Conservation (phyloP, 306 rosid species). For the Trichosanthes cucumerina region DNA sequence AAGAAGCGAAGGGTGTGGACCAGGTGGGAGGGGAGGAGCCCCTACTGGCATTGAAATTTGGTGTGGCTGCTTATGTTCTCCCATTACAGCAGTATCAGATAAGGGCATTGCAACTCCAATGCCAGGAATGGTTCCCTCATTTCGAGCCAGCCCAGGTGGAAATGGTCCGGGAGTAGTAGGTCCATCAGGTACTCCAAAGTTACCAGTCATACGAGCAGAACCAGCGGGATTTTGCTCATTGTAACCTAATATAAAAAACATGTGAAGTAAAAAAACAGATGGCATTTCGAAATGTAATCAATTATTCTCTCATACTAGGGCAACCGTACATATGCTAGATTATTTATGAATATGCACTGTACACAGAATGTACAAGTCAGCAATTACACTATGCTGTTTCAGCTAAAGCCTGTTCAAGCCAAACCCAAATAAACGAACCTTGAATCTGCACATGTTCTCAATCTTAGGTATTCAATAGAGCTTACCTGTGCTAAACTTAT, state of each 20-base stretch:
- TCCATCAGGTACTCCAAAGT: conserved; percentile 59
- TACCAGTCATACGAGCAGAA: conserved; percentile 57
- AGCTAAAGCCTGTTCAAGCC: background rate
- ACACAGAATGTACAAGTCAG: background rate
- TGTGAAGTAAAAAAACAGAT: background rate
- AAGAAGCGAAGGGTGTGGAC: conserved; percentile 97
- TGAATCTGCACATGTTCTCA: background rate
- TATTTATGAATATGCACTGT: background rate
- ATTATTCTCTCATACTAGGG: background rate
- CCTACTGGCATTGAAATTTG: conserved; percentile 58
- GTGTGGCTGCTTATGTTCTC: conserved; percentile 77
- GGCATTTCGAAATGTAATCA: background rate
- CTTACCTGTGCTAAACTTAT: conserved; percentile 56
- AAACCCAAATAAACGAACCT: background rate
- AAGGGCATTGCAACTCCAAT: conserved; percentile 94
- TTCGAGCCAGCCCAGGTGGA: conserved; percentile 75
- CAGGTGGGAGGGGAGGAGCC: conserved; percentile 98
- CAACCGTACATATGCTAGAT: background rate
- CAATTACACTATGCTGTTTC: background rate
- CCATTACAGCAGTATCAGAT: conserved; percentile 53
- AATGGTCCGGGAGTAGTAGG: conserved; percentile 91
- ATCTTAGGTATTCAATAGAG: background rate
- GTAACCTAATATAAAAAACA: conserved; percentile 48
- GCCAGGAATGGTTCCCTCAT: conserved; percentile 95
- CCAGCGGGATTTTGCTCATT: conserved; percentile 62